Conservation (phyloP, 139 green algal species). For the Coccomyxa sp. region DNA sequence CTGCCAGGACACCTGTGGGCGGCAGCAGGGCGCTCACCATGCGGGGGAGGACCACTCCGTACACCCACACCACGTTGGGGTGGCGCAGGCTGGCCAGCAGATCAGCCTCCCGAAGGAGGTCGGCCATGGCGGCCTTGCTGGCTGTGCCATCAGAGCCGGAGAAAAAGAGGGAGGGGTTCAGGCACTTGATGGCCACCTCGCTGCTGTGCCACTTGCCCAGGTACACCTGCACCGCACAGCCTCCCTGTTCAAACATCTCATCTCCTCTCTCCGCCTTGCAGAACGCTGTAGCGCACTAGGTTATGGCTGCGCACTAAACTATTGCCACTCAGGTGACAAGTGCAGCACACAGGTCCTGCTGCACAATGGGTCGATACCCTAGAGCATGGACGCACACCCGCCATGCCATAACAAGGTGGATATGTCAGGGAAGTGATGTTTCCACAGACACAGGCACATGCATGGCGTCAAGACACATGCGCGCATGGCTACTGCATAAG, state of each 20-base stretch:
- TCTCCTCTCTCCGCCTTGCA: background rate
- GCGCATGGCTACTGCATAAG: too few species aligned
- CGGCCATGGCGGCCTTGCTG: slow-evolving; percentile 43
- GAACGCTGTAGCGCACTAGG: background rate
- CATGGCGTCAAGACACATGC: too few species aligned
- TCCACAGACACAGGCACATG: too few species aligned
- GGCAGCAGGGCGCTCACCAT: background rate
- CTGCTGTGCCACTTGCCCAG: slow-evolving; percentile 52
- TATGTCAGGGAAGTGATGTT: too few species aligned
- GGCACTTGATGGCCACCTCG: slow-evolving; percentile 70
- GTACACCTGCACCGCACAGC: slow-evolving; percentile 14
- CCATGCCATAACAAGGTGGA: too few species aligned
- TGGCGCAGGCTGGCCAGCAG: slow-evolving; percentile 55
- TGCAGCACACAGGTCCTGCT: background rate
- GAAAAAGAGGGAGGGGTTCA: slow-evolving; percentile 64
- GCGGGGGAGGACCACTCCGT: slow-evolving; percentile 64
- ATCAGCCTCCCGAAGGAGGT: slow-evolving; percentile 61
- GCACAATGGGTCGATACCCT: background rate
- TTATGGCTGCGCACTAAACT: background rate
- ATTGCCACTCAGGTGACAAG: background rate
- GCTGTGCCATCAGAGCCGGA: background rate
- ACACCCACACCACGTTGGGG: slow-evolving; percentile 66
- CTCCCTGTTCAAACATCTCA: background rate
- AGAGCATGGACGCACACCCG: too few species aligned
- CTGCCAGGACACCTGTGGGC: background rate